Base-by-base conservation (phyloP, 2,329 filamentous ascomycete species). In the Botrytis cinerea region DNA sequence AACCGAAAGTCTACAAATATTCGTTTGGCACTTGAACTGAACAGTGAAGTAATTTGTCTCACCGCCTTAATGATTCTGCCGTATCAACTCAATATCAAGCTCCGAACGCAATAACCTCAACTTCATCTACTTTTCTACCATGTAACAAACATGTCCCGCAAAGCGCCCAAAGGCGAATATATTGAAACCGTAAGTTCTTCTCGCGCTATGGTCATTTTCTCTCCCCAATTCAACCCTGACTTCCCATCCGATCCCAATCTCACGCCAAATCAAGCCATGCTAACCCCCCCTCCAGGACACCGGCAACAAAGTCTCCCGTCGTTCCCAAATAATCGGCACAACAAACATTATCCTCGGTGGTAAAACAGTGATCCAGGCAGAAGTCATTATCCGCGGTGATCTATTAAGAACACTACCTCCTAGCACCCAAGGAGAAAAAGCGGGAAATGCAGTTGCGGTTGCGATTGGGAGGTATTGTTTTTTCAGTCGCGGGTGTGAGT, bases 261-360 rank as follows among this genome's bases (percentile, higher is more conserved):
- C 8, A 66, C 38, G 43, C 4, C 67, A 57, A 54, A 73, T 66
- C 32, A 54, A 46, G 40, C 64, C 74, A n/a, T 40, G 66, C 74
- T 76, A 32, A 76, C 70, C 45, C 32, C 45, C 28, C 51, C 40
- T 60, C 28, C 78, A 97, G 95, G 95, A 98, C 84, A 97, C 95
- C 4, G 96, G 96, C 78, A 99, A 99, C 88, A 98, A 98, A 85
- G 96, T 99, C 80, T 95, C 95, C 57, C 93, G 96, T 77, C 94
- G 94, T 78, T 93, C 94, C 75, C 91, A 92, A 81, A 93, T 99
- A 78, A 93, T 97, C 80, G 96, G 96, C 79, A 98, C 95, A 35
- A 94, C 97, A 79, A 97, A 98, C 84, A 98, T 99, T 84, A 97
- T 97, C 83, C 92, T 99, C 2, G 96, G 94, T 78, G 96, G 96